Evolutionary conservation across 2,329 filamentous ascomycete species (phyloP), one percentile per base, ranked within the genome.

Genomic region (Penicillium palitans): DNA sequence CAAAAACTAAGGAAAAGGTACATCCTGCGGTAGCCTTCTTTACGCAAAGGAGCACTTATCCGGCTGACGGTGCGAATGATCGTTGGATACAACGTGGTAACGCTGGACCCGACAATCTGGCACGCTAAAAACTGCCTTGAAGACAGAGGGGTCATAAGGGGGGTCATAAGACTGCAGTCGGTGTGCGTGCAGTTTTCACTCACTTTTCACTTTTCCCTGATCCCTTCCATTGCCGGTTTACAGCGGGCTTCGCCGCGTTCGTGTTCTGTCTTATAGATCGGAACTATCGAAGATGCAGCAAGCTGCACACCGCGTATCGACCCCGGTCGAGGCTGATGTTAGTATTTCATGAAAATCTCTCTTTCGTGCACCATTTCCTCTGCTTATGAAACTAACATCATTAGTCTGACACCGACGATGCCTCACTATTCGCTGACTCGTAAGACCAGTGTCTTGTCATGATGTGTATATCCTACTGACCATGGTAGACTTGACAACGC

Each of bases 311-410:
- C 45, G 57, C 40, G 55, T 39, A 42, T 61, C 59, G 19, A 31
- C 53, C 10, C 50, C 60, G 29, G 68, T 71, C 57, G 69, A 71
- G 52, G 65, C 67, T 15, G 68, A 72, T 53, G 70, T 72, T 25
- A 39, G 68, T 67, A 27, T 37, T 46, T 19, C 37, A 29, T 29
- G 37, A 10, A 42, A 48, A 54, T 39, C 33, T 40, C 39, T 44
- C n/a, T 21, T 29, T 35, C 44, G 24, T n/a, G 4, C 17, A 19
- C n/a, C 9, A n/a, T 47, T 40, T 17, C 3, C n/a, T 4, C 24
- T n/a, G 17, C 19, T 31, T 15, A 44, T 49, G 35, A 42, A n/a
- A 58, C 39, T 29, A 40, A 44, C 29, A 21, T 50, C 1, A 9
- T 13, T 57, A 72, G 68, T 51, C 61, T 12, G 64, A 63, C 19